Percentiles rank a stretch among this genome's conserved stretches.
phyloP scores from a whole-genome alignment of 2,329 filamentous ascomycete genomes.

The Aspergillus neoniger region DNA sequence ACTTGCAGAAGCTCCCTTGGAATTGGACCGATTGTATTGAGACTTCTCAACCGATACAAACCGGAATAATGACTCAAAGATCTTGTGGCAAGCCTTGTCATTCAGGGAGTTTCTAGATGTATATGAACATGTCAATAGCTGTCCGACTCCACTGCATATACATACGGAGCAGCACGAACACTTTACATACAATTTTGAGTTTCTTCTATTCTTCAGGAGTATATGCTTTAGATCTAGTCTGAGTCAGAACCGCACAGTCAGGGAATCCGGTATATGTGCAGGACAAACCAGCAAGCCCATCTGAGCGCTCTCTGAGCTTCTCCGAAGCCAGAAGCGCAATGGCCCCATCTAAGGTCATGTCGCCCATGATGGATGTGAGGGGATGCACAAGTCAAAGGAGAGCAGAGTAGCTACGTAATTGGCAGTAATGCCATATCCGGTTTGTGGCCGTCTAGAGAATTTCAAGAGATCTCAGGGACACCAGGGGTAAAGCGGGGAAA shows the following conservation, averaged over 20 bases:
- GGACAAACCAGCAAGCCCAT: constrained; percentile 52
- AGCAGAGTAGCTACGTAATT: neutral
- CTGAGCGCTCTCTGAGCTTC: constrained; percentile 49
- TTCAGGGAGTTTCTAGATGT: constrained; percentile 53
- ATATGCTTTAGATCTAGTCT: constrained; percentile 56
- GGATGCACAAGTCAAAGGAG: too few relatives aligned
- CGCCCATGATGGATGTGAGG: constrained; percentile 35
- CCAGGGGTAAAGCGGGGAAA: neutral
- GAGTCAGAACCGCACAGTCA: constrained; percentile 16
- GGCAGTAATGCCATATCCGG: neutral
- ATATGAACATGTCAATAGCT: constrained; percentile 17
- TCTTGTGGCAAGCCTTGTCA: constrained; percentile 77
- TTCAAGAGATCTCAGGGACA: neutral
- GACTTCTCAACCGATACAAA: constrained; percentile 71
- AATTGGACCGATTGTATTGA: constrained; percentile 57
- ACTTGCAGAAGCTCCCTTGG: constrained; percentile 52
- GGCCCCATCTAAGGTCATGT: constrained; percentile 46
- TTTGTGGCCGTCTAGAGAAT: neutral
- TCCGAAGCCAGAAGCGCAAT: constrained; percentile 47
- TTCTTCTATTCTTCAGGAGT: constrained; percentile 54
- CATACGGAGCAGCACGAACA: neutral
- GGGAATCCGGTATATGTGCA: neutral
- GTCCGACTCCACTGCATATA: neutral
- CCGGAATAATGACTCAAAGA: constrained; percentile 79
- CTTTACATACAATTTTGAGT: constrained; percentile 38